Evolutionary conservation across 2,329 filamentous ascomycete species (phyloP), one percentile per base, ranked within the genome.

Genomic region (Leptographium wingfieldii): DNA sequence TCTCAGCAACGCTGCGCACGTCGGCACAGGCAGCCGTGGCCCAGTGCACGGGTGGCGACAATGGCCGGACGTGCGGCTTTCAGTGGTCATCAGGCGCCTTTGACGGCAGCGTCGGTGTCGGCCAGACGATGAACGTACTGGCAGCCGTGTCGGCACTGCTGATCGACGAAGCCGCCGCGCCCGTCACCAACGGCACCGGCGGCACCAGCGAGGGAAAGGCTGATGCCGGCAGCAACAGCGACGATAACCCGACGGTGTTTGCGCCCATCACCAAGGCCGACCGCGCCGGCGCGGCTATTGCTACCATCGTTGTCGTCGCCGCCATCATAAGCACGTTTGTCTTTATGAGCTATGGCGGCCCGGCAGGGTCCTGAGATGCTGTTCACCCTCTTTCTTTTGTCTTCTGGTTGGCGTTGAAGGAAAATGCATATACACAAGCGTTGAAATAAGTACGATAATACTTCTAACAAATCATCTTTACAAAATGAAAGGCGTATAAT

Each of bases 251-350:
- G 33, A 61, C 55, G 2, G n/a, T 59, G 31, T 58, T 64, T 5
- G 25, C 59, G 57, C 67, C 72, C 1, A 77, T 85, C 40, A 82
- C 80, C 3, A 76, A 76, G 1, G 83, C 77, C 9, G 88, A 92
- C 67, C 81, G 76, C 63, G 86, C 81, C 7, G 89, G 87, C 12
- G 88, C 87, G 46, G 81, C 81, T 12, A 80, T 90, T 62, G 64
- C 77, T 57, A 92, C 87, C 29, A 72, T 82, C 3, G 56, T 84
- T 6, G 69, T 86, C 3, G 68, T 89, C 1, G 49, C 22, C 0
- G 61, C 65, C n/a, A 64, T 68, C 9, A 66, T 64, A 5, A 67
- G 66, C 10, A 68, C 70, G 61, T 73, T 72, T 66, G 66, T 65
- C 2, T 71, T 69, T 67, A 73, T 74, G 70, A 69, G 66, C 48